Percentiles rank a stretch among this genome's conserved stretches.
These are phyloP conservation scores for Apiospora aurea DNA, from an alignment of 2,329 filamentous ascomycete species.

Conservation along the genomic window DNA sequence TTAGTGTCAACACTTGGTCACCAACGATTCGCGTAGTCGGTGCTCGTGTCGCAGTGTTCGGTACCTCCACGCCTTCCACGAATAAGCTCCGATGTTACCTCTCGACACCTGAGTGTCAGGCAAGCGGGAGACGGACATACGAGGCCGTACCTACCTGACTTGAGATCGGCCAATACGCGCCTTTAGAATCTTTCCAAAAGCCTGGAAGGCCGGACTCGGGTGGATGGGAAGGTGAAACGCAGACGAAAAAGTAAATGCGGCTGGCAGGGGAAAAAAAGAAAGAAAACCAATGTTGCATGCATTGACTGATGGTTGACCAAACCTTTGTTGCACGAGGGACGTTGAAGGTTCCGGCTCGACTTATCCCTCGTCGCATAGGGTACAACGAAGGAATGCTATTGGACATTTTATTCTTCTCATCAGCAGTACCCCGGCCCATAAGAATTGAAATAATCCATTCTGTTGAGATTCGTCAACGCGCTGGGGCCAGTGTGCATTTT, in stretches of 20 bases:
- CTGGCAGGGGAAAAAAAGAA: not conserved
- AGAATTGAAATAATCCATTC: conserved; percentile 10
- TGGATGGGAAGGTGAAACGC: conserved; percentile 17
- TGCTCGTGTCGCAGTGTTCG: not conserved
- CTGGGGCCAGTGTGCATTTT: conserved; percentile 18
- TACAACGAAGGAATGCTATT: not conserved
- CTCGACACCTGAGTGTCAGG: conserved; percentile 5
- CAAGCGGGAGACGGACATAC: not conserved
- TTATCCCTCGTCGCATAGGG: conserved; percentile 9
- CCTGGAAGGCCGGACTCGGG: conserved; percentile 16
- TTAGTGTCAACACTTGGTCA: conserved; percentile 5
- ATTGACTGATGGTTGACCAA: conserved; percentile 17
- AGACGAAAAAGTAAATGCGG: conserved; percentile 4
- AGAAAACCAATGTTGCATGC: conserved; percentile 15
- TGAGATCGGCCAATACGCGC: not conserved
- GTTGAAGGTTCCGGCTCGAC: conserved; percentile 16
- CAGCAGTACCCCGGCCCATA: conserved; percentile 13
- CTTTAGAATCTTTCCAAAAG: not conserved
- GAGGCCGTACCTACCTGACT: not conserved
- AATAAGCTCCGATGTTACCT: conserved; percentile 11
- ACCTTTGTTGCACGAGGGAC: conserved; percentile 20
- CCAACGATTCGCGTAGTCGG: conserved; percentile 19
- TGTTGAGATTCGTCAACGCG: conserved; percentile 14
- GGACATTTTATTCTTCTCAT: not conserved
- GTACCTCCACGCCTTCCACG: not conserved